These are phyloP conservation scores for Schoenoplectus triqueter DNA, from an alignment of 202 grass and related monocot species.

Conservation along the genomic window DNA sequence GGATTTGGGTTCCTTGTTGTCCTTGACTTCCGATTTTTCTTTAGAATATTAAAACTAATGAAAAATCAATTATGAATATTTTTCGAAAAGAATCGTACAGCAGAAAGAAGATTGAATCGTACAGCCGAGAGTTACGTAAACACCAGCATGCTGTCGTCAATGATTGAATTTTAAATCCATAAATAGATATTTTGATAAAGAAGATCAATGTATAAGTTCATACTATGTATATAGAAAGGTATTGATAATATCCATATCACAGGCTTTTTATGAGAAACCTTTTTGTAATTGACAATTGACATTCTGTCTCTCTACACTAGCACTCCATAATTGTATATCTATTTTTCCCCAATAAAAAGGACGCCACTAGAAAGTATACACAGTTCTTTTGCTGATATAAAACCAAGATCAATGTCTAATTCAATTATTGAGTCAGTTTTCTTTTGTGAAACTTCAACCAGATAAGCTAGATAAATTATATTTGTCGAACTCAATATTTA, in stretches of 20 bases:
- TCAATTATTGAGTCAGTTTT: background rate
- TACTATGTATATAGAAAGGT: constrained; percentile 4
- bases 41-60: constrained; percentile 2
- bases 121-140: background rate
- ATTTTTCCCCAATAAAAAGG: background rate
- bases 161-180: background rate
- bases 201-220: background rate
- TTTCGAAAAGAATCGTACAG: background rate
- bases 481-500: background rate
- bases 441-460: constrained; percentile 19
- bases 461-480: background rate
- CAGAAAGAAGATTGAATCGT: background rate
- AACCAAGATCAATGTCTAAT: background rate
- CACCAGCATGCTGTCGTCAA: background rate
- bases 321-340: constrained; percentile 22
- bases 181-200: constrained; percentile 5
- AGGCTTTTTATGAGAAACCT: constrained; percentile 12
- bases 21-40: background rate
- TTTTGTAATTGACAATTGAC: background rate
- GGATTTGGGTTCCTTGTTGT: background rate
- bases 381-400: constrained; percentile 1
- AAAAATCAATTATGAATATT: background rate
- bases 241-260: constrained; percentile 7
- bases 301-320: constrained; percentile 8
- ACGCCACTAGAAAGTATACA: background rate